Conservation (phyloP, 345 rosid genomes). For the Rhodamnia rubescens region DNA sequence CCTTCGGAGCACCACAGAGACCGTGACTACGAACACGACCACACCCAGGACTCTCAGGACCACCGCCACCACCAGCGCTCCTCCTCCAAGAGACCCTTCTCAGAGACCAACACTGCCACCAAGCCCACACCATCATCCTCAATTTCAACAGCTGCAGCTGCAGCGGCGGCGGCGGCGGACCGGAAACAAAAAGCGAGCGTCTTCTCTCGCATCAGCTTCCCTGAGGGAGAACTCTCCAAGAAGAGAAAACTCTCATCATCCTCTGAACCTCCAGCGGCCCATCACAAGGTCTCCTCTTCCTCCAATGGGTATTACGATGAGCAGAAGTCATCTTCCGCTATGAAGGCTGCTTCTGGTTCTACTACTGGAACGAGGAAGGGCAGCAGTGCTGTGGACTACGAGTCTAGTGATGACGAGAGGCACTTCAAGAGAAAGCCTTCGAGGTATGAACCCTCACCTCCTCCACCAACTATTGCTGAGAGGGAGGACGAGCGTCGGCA, state of each 20-base stretch:
- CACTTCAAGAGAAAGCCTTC: constrained; percentile 93
- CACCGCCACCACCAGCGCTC: constrained; percentile 20
- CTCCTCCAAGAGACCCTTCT: not conserved
- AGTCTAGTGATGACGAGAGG: constrained; percentile 84
- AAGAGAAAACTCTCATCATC: constrained; percentile 49
- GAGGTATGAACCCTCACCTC: constrained; percentile 68
- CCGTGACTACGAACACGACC: constrained; percentile 15
- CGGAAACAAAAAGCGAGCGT: constrained; percentile 56
- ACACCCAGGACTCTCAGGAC: constrained; percentile 18
- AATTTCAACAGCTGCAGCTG: constrained; percentile 5
- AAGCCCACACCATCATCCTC: constrained; percentile 10
- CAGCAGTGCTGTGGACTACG: constrained; percentile 37
- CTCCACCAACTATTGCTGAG: constrained; percentile 30
- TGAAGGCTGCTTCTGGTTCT: constrained; percentile 15
- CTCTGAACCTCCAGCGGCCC: constrained; percentile 1
- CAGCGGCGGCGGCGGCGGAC: constrained; percentile 19
- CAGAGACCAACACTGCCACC: not conserved
- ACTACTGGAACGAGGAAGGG: constrained; percentile 11
- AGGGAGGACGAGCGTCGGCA: constrained; percentile 19
- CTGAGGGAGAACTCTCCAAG: constrained; percentile 50
- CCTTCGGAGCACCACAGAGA: constrained; percentile 30
- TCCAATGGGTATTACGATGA: constrained; percentile 40
- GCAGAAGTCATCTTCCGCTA: constrained; percentile 19
- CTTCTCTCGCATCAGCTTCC: constrained; percentile 90
- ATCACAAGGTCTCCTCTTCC: constrained; percentile 27